Base-by-base conservation (phyloP, 257 asterid species). In the Leptodermis oblonga region DNA sequence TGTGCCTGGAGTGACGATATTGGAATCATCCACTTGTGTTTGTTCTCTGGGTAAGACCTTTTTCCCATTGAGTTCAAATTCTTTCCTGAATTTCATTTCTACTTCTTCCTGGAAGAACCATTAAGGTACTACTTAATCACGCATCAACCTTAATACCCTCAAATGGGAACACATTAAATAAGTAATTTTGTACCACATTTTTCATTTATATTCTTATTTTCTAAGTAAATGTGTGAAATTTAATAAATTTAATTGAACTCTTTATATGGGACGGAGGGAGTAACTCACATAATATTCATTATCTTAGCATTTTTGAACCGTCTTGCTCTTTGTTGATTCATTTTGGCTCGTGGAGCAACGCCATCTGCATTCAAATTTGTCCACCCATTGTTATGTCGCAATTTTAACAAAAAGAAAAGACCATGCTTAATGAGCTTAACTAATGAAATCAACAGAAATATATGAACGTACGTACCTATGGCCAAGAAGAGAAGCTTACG, bases 301-400 rank as follows among this genome's bases (percentile, higher is more conserved):
- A 56, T 85, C 88, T 59, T 85, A 0, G 94, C 82, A 3, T 84
- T 26, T 36, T 85, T 67, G 75, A 85, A 89, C 39, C 96, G 74
- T 23, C 96, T 53, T 4, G 82, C 46, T 55, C 96, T 36, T 14
- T 81, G 88, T 25, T 81, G 90, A 66, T 89, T 86, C 93, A 89
- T 83, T 52, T 89, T 89, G 0, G 96, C 96, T 52, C 93, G 77
- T 1, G 96, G 91, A 30, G 93, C 96, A 43, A 85, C 93, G 7
- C 96, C 93, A 73, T 89, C 93, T 89, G 80, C 65, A 33, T 13
- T 3, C 22, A 25, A 56, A 26, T 26, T 26, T 12, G 42, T 54
- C 9, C 23, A 30, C 58, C 26, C 7, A 43, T 37, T 31, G n/a
- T 46, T 36, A 61, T n/a, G n/a, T n/a, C n/a, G n/a, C n/a, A n/a